Conservation (phyloP, 1,284 basidiomycete species). For the Leccinum subrobustum region DNA sequence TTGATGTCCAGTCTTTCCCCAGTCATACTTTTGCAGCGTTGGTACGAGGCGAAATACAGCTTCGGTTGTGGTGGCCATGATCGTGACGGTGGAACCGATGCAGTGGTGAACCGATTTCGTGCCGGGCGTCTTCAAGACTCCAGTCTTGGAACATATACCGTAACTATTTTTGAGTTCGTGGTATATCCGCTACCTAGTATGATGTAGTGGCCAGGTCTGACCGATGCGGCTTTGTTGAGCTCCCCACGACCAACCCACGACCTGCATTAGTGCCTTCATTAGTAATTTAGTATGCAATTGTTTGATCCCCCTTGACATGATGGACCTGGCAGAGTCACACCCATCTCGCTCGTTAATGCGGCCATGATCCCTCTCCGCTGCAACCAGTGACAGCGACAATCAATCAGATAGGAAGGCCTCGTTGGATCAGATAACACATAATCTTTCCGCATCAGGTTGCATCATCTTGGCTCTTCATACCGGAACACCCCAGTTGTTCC, state of each 20-base stretch:
- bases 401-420: not conserved
- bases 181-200: too few species aligned
- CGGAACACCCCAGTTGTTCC: not conserved
- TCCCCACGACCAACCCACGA: too few species aligned
- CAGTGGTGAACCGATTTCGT: not conserved
- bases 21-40: slow-evolving; percentile 71
- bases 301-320: too few species aligned
- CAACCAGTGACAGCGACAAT: too few species aligned
- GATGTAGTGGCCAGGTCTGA: not conserved
- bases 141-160: not conserved
- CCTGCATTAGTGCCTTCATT: too few species aligned
- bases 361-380: too few species aligned
- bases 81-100: not conserved
- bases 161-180: not conserved
- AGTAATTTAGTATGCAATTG: too few species aligned
- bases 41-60: slow-evolving; percentile 69
- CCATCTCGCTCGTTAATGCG: too few species aligned
- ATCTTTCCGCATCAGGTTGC: slow-evolving; percentile 14
- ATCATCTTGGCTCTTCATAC: slow-evolving; percentile 10
- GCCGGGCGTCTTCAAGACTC: not conserved
- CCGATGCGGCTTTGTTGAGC: not conserved
- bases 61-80: slow-evolving; percentile 26
- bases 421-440: slow-evolving; percentile 29
- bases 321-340: too few species aligned
- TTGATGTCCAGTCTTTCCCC: slow-evolving; percentile 63